A percentile compares a stretch with the other conserved stretches of the same genome.
phyloP scores from a whole-genome alignment of 805 yeast species.

The Myxozyma kluyveri region DNA sequence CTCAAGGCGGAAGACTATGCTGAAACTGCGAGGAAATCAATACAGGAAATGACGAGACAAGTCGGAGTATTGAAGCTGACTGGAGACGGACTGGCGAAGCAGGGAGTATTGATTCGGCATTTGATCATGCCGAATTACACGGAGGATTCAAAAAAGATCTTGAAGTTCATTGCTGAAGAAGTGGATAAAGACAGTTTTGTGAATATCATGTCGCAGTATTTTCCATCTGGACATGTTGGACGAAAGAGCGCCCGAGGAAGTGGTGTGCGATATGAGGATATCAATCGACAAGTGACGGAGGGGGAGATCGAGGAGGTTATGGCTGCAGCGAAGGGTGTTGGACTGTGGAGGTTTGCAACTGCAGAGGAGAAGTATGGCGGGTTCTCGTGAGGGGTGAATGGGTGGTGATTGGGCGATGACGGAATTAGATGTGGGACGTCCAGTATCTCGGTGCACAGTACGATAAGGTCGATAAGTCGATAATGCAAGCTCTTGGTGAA shows the following conservation, averaged over 20 bases:
- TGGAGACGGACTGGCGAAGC: slow-evolving; percentile 29
- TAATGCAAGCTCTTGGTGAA: too few relatives aligned
- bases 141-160: slow-evolving; percentile 20
- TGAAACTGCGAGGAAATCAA: slow-evolving; percentile 23
- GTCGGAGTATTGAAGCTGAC: slow-evolving; percentile 30
- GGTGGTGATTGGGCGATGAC: too few relatives aligned
- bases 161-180: slow-evolving; percentile 29
- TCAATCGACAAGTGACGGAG: slow-evolving; percentile 23
- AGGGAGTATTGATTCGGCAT: slow-evolving; percentile 28
- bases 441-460: too few relatives aligned
- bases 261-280: slow-evolving; percentile 23
- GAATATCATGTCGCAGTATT: slow-evolving; percentile 29
- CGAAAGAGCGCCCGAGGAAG: slow-evolving; percentile 22
- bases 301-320: slow-evolving; percentile 24
- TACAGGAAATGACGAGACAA: slow-evolving; percentile 28
- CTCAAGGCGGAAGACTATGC: slow-evolving; percentile 25
- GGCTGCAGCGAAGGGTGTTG: slow-evolving; percentile 19
- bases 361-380: slow-evolving; percentile 24
- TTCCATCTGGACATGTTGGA: slow-evolving; percentile 30
- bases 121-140: slow-evolving; percentile 28
- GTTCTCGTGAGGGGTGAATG: too few relatives aligned
- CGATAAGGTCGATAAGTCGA: too few relatives aligned
- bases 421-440: too few relatives aligned
- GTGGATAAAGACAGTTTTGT: slow-evolving; percentile 27
- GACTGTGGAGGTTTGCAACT: slow-evolving; percentile 29